A percentile compares a stretch with the other conserved stretches of the same genome.
Evolutionary conservation across 1,284 basidiomycete genomes (phyloP).

Genomic region (Trichosporon sp.): DNA sequence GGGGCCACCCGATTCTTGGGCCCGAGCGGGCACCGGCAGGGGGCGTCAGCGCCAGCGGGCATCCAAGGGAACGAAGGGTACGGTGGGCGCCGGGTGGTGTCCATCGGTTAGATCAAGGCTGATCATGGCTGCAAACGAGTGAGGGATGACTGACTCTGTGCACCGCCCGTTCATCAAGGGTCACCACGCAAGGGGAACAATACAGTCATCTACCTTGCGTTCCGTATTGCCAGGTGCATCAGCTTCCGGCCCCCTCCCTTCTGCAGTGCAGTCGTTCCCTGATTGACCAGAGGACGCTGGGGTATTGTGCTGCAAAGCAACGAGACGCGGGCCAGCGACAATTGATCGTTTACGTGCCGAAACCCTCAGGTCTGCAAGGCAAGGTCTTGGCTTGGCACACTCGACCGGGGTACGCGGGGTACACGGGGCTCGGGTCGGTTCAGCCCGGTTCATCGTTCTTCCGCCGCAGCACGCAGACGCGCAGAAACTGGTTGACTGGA

Average conservation of each 20-base stretch:
- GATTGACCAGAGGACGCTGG: background rate
- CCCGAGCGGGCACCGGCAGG: background rate
- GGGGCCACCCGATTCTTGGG: background rate
- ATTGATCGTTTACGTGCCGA: background rate
- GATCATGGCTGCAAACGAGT: background rate
- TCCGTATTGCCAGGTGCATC: background rate
- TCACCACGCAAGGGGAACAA: background rate
- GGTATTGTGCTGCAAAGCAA: too few relatives aligned
- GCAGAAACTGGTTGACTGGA: background rate
- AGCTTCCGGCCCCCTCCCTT: background rate
- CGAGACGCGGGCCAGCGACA: background rate
- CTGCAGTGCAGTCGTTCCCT: background rate
- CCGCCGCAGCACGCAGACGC: too few relatives aligned
- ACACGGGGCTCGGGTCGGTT: too few relatives aligned
- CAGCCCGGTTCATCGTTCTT: background rate
- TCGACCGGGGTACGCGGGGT: too few relatives aligned
- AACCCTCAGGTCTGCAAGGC: too few relatives aligned
- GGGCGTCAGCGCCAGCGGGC: background rate
- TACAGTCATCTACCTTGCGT: background rate
- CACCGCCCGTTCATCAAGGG: background rate
- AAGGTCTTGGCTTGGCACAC: background rate
- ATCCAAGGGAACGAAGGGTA: too few relatives aligned
- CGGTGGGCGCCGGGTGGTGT: background rate
- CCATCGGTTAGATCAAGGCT: constrained; percentile 7
- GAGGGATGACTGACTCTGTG: background rate